Percentiles rank a stretch among this genome's conserved stretches.
These are phyloP conservation scores for Wickerhamiella domercqiae DNA, from an alignment of 805 yeast genomes.

Conservation along the genomic window DNA sequence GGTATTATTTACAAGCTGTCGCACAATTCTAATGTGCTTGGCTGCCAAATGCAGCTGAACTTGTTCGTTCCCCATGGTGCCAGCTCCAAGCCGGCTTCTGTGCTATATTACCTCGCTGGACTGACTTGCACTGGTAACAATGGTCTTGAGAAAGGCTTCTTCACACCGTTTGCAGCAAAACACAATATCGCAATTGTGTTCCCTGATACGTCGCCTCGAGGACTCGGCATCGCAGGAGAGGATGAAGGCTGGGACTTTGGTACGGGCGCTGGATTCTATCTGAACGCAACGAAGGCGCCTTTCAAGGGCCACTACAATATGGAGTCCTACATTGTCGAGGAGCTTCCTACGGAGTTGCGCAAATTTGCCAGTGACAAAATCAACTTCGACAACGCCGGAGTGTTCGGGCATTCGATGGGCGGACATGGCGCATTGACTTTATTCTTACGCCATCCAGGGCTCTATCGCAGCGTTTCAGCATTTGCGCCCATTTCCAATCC, in stretches of 20 bases:
- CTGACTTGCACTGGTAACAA: slow-evolving; percentile 88
- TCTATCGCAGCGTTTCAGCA: slow-evolving; percentile 68
- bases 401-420: slow-evolving; percentile 99
- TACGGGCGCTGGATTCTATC: slow-evolving; percentile 87
- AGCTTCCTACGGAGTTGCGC: slow-evolving; percentile 38
- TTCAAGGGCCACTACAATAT: slow-evolving; percentile 64
- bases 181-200: slow-evolving; percentile 78
- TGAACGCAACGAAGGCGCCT: slow-evolving; percentile 64
- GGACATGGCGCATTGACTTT: slow-evolving; percentile 81
- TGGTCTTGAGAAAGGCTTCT: slow-evolving; percentile 77
- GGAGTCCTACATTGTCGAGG: slow-evolving; percentile 70
- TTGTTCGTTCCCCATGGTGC: slow-evolving; percentile 47
- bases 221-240: slow-evolving; percentile 61
- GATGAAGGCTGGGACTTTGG: slow-evolving; percentile 83
- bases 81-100: slow-evolving; percentile 40
- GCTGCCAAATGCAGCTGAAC: slow-evolving; percentile 69
- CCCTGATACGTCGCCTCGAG: slow-evolving; percentile 96
- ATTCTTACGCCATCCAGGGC: slow-evolving; percentile 52
- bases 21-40: slow-evolving; percentile 52
- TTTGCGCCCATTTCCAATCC: slow-evolving; percentile 88
- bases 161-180: slow-evolving; percentile 58
- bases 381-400: slow-evolving; percentile 44
- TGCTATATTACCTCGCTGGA: slow-evolving; percentile 69
- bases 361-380: slow-evolving; percentile 25
- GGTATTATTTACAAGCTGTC: slow-evolving; percentile 63